phyloP scores from a whole-genome alignment of 2,329 filamentous ascomycete species.

The Scedosporium dehoogii region DNA sequence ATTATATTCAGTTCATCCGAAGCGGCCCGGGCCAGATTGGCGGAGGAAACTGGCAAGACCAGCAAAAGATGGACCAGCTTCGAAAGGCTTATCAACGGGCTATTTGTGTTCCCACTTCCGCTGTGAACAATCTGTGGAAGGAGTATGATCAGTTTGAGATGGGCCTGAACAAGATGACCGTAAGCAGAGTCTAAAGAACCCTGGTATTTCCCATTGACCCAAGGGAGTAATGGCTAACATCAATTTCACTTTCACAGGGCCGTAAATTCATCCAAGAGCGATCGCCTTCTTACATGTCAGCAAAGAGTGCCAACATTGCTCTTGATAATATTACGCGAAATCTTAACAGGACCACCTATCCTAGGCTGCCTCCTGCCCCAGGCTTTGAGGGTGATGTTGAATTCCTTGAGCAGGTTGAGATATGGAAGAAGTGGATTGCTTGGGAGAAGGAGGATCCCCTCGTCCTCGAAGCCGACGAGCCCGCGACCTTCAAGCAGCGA shows the following conservation, averaged over 20 bases:
- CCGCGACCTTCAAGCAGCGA: slow-evolving; percentile 62
- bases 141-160: slow-evolving; percentile 97
- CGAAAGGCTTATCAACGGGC: slow-evolving; percentile 89
- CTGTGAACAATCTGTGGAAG: slow-evolving; percentile 82
- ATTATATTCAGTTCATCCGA: slow-evolving; percentile 91
- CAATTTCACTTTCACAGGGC: slow-evolving; percentile 40
- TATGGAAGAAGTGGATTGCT: slow-evolving; percentile 89
- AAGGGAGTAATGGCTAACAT: slow-evolving; percentile 8
- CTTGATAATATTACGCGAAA: slow-evolving; percentile 80
- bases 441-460: slow-evolving; percentile 95
- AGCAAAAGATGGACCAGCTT: slow-evolving; percentile 93
- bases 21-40: slow-evolving; percentile 77
- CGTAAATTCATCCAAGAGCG: slow-evolving; percentile 91
- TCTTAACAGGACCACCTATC: slow-evolving; percentile 66
- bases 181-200: slow-evolving; percentile 29
- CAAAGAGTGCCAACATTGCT: slow-evolving; percentile 79
- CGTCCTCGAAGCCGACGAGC: slow-evolving; percentile 74
- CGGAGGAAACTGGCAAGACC: slow-evolving; percentile 86
- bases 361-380: slow-evolving; percentile 69
- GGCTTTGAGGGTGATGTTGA: slow-evolving; percentile 84
- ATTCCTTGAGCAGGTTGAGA: slow-evolving; percentile 70
- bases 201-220: neutral
- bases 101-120: slow-evolving; percentile 75
- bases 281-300: slow-evolving; percentile 91
- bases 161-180: slow-evolving; percentile 82